These are phyloP conservation scores for Termitomyces sp. DNA, from an alignment of 768 basidiomycete genomes.

Conservation along the genomic window DNA sequence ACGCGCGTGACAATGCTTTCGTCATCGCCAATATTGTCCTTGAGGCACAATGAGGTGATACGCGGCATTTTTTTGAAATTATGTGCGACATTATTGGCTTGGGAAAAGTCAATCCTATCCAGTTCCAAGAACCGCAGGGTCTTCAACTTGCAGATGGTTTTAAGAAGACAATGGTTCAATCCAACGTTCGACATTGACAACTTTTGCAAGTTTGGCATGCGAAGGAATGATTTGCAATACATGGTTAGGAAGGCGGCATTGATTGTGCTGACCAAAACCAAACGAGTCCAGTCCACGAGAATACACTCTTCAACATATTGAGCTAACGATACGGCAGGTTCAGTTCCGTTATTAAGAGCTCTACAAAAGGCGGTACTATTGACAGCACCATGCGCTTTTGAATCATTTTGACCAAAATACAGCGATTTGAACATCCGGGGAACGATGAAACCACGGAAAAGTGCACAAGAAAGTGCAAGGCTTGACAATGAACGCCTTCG, in stretches of 20 bases:
- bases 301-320: slow-evolving; percentile 22
- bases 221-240: slow-evolving; percentile 11
- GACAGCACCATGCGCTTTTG: neutral
- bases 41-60: slow-evolving; percentile 5
- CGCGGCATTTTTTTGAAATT: neutral
- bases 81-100: neutral
- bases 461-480: slow-evolving; percentile 37
- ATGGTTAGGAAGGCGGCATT: slow-evolving; percentile 8
- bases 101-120: neutral
- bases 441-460: slow-evolving; percentile 33
- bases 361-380: slow-evolving; percentile 20
- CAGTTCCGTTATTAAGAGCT: slow-evolving; percentile 19
- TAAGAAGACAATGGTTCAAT: slow-evolving; percentile 7
- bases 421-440: slow-evolving; percentile 36
- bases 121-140: slow-evolving; percentile 3
- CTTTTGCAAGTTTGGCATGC: slow-evolving; percentile 14
- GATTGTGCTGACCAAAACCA: neutral
- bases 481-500: slow-evolving; percentile 17
- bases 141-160: slow-evolving; percentile 9
- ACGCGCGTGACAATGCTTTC: neutral
- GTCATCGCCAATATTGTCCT: neutral
- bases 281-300: slow-evolving; percentile 10
- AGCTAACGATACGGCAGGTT: slow-evolving; percentile 24
- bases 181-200: neutral
- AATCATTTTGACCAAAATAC: slow-evolving; percentile 8